Base-by-base conservation (phyloP, 768 basidiomycete genomes). In the Lentinula raphanica region DNA sequence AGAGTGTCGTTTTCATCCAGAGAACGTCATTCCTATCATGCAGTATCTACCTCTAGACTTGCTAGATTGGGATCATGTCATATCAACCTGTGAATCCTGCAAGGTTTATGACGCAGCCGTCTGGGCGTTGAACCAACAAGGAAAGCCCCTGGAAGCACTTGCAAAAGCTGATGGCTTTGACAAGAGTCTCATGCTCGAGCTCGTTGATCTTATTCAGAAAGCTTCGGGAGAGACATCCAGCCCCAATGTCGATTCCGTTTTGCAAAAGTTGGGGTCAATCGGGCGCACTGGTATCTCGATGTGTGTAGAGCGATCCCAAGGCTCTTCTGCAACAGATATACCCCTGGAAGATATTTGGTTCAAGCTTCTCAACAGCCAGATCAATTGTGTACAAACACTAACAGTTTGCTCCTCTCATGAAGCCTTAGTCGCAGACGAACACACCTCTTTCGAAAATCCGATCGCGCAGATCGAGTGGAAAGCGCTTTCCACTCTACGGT, bases 281-380 rank as follows among this genome's bases (percentile, higher is more conserved):
- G 83, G 83, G 17, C 74, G 75, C 13, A 79, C 81, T 29, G 88
- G 87, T 31, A 79, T 88, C 3, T 70, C 76, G 1, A 79, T 95
- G 27, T 97, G 94, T 68, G 70, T 87, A 38, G 79, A 85, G 55
- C 84, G 82, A 54, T 91, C 90, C 4, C 74, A 75, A 58, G 69
- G 64, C 27, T 66, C 69, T 12, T 72, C 74, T 19, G 69, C 74
- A 9, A 70, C 66, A 29, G 71, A 79, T 28, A 66, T 80, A 57
- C 73, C 80, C 39, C 63, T 86, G 15, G 94, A 97, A 66, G 91
- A 96, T 61, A 82, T 93, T 62, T 98, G 94, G 94, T 92, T 93
- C 69, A 81, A 85, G 60, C 74, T 97, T 1, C 79, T 98, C 31
- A 85, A 84, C 64, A 86, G 87, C 60, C 88, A 97, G 66, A 87